Base-by-base conservation (phyloP, 1,284 basidiomycete genomes). In the Agroathelia rolfsii region DNA sequence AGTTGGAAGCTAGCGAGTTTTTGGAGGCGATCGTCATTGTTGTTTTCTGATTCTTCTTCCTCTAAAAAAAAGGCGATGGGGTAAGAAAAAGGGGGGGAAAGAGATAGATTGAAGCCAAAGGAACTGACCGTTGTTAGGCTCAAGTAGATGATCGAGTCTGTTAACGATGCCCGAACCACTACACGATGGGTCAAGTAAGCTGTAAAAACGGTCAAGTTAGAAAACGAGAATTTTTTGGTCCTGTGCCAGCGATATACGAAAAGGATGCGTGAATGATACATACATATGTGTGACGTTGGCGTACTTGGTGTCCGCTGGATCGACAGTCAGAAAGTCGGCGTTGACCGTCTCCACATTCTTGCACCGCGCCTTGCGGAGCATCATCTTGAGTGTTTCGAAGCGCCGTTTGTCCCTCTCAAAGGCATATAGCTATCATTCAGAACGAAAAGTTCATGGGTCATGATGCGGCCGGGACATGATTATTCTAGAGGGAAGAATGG, bases 101-200 rank as follows among this genome's bases (percentile, higher is more conserved):
- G 26, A 32, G 24, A 24, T 20, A 12, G 12, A 33, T 34, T 32
- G n/a, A n/a, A n/a, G n/a, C n/a, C n/a, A n/a, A 35, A 39, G 6
- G 19, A n/a, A 10, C 38, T 30, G 30, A 28, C 17, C 22, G 36
- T 30, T 40, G 73, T 81, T 78, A 51, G 61, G 63, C 44, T 81
- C 81, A 5, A 88, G 62, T 3, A 93, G 70, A 56, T 92, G 72
- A 51, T 94, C 89, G 35, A 94, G 59, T 29, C 89, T 73, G 53
- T 92, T 93, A 34, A 94, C 77, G 38, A 93, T 93, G 2, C 89
- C 89, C 3, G 87, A 90, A 10, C 89, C 89, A 38, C 86, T 90
- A 52, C 93, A 96, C 15, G 87, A 92, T 9, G 92, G 93, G 52
- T 96, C 92, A 6, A 95, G 64, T 22, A 95, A 64, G 42, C 87